Base-by-base conservation (phyloP, 306 rosid genomes). In the Neltuma alba region DNA sequence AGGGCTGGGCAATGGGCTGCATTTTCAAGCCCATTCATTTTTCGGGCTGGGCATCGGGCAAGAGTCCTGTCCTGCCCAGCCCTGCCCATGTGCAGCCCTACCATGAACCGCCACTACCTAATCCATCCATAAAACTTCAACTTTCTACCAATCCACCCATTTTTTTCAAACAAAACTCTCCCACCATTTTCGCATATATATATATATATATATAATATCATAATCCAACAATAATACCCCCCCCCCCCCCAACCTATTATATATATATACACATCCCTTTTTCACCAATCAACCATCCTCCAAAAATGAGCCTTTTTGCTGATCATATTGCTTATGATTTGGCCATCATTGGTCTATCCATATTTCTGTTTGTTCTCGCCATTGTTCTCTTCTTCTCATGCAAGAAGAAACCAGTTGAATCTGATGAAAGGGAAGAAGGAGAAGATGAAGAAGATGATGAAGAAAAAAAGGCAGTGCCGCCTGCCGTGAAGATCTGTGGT, bases 361-460 rank as follows among this genome's bases (percentile, higher is more conserved):
- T 89, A 20, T 87, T 90, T 40, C 76, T 91, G 10, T 47, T 88
- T 9, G 76, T 82, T 84, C 97, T 92, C 9, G 76, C 42, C 21
- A 41, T 83, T 15, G 40, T 87, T 54, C 89, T 94, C 62, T 40
- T 79, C 20, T 73, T 85, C 9, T 15, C 82, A 15, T 92, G 94
- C 86, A 87, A 76, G 76, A 92, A 84, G 79, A 92, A 84, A 45
- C 87, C 91, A 1, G 86, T 77, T 42, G 79, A 85, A 85, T 73
- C 91, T 2, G 83, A 57, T 57, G 61, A 54, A 54, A 54, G 21
- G 61, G 13, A 54, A 21, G 30, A 21, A 21, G 61, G 4, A 0
- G 27, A 9, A 7, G 61, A 9, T n/a, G 63, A 1, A 9, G 63
- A 23, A 9, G 33, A 25, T 9, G 63, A 25, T 1, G 63, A 25